Conservation (phyloP, 371 early-diverging fungal genomes). For the Saksenaea oblongispora region DNA sequence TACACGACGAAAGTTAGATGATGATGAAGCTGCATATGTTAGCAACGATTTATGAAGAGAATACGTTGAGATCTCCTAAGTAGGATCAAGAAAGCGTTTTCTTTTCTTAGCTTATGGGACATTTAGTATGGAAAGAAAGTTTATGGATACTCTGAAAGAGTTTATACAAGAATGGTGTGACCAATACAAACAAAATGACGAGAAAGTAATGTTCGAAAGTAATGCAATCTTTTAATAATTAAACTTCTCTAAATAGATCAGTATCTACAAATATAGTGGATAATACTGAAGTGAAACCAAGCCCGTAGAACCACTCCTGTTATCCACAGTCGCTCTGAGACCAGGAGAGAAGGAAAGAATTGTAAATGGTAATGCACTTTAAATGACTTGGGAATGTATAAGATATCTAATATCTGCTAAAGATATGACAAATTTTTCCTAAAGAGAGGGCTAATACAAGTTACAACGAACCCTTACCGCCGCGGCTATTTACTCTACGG, state of each 20-base stretch:
- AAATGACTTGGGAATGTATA: no score
- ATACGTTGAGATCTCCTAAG: conserved; percentile 20
- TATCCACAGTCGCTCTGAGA: no score
- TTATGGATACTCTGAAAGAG: conserved; percentile 5
- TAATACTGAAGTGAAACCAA: neutral
- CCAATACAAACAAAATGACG: conserved; percentile 23
- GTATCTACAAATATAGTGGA: conserved; percentile 14
- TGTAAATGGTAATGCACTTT: no score
- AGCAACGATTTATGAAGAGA: neutral
- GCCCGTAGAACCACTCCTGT: no score
- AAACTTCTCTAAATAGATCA: conserved; percentile 1
- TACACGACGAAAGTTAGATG: neutral
- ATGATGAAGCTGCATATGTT: neutral
- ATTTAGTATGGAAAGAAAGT: neutral
- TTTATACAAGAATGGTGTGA: conserved; percentile 39
- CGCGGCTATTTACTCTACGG: conserved; percentile 83
- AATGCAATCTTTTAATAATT: neutral
- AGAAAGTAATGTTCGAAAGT: conserved; percentile 30
- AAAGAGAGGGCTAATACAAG: conserved; percentile 73
- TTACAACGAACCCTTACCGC: conserved; percentile 93
- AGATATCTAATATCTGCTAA: neutral
- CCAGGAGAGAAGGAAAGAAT: no score
- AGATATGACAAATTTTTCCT: conserved; percentile 36
- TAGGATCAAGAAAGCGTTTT: neutral
- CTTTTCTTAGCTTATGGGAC: neutral